phyloP scores from a whole-genome alignment of 345 rosid genomes.

The Jatropha curcas region DNA sequence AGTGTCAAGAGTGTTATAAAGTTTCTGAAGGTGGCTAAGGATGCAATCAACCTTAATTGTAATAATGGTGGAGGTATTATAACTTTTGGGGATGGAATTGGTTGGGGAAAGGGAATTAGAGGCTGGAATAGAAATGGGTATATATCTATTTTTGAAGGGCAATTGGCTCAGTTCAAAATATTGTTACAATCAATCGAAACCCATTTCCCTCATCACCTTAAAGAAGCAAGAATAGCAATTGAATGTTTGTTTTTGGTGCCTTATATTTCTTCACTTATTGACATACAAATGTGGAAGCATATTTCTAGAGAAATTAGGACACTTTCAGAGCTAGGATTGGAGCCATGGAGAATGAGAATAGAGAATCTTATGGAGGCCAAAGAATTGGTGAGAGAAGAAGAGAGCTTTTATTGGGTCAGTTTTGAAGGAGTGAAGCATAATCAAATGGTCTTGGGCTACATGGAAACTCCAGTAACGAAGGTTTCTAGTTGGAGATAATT shows the following conservation, averaged over 20 bases:
- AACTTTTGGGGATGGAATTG: conserved; percentile 34
- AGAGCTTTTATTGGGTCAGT: conserved; percentile 30
- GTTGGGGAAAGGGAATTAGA: conserved; percentile 18
- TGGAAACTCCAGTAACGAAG: conserved; percentile 34
- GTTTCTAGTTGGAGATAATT: conserved; percentile 39
- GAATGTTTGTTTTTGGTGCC: conserved; percentile 41
- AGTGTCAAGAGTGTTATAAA: conserved; percentile 16
- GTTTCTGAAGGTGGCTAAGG: conserved; percentile 32
- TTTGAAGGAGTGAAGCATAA: conserved; percentile 25
- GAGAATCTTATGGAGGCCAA: conserved; percentile 30
- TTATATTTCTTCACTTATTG: conserved; percentile 21
- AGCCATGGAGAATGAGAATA: conserved; percentile 26
- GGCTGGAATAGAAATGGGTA: conserved; percentile 3
- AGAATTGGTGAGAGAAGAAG: conserved; percentile 37
- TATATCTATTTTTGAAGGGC: conserved; percentile 27
- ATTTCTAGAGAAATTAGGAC: conserved; percentile 9
- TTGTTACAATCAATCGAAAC: conserved; percentile 38
- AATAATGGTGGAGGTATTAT: conserved; percentile 19
- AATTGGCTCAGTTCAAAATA: conserved; percentile 27
- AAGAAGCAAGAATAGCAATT: conserved; percentile 50
- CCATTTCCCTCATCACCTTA: conserved; percentile 26
- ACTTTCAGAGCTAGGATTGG: conserved; percentile 24
- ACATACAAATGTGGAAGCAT: conserved; percentile 21
- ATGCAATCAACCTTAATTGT: conserved; percentile 12
- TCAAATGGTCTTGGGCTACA: conserved; percentile 35